Conservation (phyloP, 192 early-diverging fungal species). For the Rhizophagus sp. region DNA sequence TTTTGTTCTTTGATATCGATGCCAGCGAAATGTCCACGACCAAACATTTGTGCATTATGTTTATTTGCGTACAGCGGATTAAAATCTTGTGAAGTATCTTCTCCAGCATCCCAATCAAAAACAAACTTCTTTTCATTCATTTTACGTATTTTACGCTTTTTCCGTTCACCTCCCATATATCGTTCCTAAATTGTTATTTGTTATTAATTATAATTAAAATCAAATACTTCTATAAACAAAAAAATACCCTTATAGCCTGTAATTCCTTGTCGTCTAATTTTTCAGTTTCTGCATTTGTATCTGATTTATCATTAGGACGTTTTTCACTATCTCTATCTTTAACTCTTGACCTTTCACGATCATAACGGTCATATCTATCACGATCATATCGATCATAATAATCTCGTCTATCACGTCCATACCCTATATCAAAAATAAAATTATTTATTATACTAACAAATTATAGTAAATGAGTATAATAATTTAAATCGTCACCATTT, state of each 20-base stretch:
- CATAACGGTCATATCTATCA: slow-evolving; percentile 33
- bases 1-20: slow-evolving; percentile 81
- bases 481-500: slow-evolving; percentile 27
- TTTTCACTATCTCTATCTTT: slow-evolving; percentile 17
- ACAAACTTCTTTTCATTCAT: slow-evolving; percentile 95
- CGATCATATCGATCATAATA: slow-evolving; percentile 37
- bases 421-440: neutral
- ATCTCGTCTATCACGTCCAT: slow-evolving; percentile 27
- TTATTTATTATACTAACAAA: neutral
- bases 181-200: slow-evolving; percentile 49
- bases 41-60: slow-evolving; percentile 76
- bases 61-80: slow-evolving; percentile 87
- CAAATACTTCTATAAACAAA: neutral
- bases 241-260: slow-evolving; percentile 18
- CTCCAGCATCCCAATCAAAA: slow-evolving; percentile 95
- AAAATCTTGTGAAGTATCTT: slow-evolving; percentile 93
- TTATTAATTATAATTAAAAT: neutral
- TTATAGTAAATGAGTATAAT: neutral
- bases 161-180: slow-evolving; percentile 83
- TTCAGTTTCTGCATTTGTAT: neutral
- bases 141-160: slow-evolving; percentile 72
- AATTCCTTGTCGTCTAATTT: slow-evolving; percentile 28
- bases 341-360: slow-evolving; percentile 23
- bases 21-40: slow-evolving; percentile 84
- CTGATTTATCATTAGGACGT: slow-evolving; percentile 1